A percentile compares a stretch with the other conserved stretches of the same genome.
These are phyloP conservation scores for Phytophthora fragariae DNA, from an alignment of 352 stramenopile species.

Conservation along the genomic window DNA sequence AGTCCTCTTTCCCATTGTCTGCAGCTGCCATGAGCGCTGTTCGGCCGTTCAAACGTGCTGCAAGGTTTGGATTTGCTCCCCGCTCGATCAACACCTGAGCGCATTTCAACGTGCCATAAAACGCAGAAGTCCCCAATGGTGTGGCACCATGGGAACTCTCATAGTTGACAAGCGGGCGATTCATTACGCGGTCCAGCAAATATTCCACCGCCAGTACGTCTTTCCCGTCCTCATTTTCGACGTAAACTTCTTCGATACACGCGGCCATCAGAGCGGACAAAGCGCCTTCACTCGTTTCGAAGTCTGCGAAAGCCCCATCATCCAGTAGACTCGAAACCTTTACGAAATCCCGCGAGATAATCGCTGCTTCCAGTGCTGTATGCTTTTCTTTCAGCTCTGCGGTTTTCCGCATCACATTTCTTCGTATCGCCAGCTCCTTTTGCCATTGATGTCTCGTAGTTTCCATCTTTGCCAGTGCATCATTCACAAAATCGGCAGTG, in stretches of 20 bases:
- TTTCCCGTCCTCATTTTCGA: slow-evolving; percentile 59
- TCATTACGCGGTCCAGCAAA: slow-evolving; percentile 58
- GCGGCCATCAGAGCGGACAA: slow-evolving; percentile 60
- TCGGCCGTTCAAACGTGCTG: slow-evolving; percentile 31
- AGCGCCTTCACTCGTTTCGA: slow-evolving; percentile 53
- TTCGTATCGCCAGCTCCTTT: slow-evolving; percentile 50
- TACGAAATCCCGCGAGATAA: slow-evolving; percentile 56
- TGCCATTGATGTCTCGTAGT: slow-evolving; percentile 26
- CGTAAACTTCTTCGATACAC: slow-evolving; percentile 66
- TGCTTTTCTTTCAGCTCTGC: slow-evolving; percentile 57
- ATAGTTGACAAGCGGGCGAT: slow-evolving; percentile 68
- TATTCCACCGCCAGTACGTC: slow-evolving; percentile 67
- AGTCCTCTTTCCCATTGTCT: slow-evolving; percentile 48
- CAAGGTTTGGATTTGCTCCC: slow-evolving; percentile 61
- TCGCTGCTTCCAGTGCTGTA: slow-evolving; percentile 47
- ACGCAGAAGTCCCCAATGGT: slow-evolving; percentile 53
- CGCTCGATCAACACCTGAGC: slow-evolving; percentile 61
- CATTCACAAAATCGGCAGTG: slow-evolving; percentile 44
- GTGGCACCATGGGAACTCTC: slow-evolving; percentile 62
- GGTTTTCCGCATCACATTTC: slow-evolving; percentile 57
- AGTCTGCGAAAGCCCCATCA: slow-evolving; percentile 69
- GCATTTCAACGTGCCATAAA: slow-evolving; percentile 57
- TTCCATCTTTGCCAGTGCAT: slow-evolving; percentile 29
- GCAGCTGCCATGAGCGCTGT: slow-evolving; percentile 76
- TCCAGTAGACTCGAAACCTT: slow-evolving; percentile 51